Evolutionary conservation across 306 rosid genomes (phyloP).

Genomic region (Glycine tomentella): DNA sequence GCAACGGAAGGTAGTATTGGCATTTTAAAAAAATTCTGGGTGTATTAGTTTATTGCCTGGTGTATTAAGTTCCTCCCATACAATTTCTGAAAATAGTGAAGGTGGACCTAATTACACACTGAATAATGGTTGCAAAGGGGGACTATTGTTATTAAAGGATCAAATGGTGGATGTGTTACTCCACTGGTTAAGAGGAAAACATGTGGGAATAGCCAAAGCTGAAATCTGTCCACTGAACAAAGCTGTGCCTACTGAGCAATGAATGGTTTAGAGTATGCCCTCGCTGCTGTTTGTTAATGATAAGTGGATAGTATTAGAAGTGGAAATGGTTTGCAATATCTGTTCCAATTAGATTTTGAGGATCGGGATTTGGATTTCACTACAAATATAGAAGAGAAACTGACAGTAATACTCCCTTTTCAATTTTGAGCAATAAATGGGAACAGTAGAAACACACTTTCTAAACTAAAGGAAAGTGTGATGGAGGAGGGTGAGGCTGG

Average conservation of each 20-base stretch:
- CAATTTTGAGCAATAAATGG: conserved; percentile 45
- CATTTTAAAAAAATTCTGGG: too few relatives aligned
- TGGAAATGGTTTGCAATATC: conserved; percentile 26
- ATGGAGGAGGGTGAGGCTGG: conserved; percentile 53
- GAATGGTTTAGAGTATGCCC: conserved; percentile 19
- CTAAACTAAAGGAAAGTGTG: conserved; percentile 58
- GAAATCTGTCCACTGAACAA: not conserved
- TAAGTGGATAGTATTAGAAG: conserved; percentile 19
- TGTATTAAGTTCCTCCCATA: too few relatives aligned
- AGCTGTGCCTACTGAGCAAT: conserved; percentile 12
- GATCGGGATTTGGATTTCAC: conserved; percentile 43
- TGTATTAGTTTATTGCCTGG: too few relatives aligned
- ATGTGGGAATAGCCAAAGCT: not conserved
- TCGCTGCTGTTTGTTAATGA: not conserved
- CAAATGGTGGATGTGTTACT: too few relatives aligned
- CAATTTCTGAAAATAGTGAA: too few relatives aligned
- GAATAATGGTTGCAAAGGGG: too few relatives aligned
- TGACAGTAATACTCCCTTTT: not conserved
- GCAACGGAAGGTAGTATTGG: too few relatives aligned
- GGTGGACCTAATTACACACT: too few relatives aligned
- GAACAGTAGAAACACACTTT: conserved; percentile 45
- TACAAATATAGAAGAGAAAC: not conserved
- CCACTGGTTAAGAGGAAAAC: too few relatives aligned
- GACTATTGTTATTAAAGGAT: too few relatives aligned
- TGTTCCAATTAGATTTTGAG: conserved; percentile 62